Evolutionary conservation across 139 green algal species (phyloP).

Genomic region (Limnomonas spitsbergensis): DNA sequence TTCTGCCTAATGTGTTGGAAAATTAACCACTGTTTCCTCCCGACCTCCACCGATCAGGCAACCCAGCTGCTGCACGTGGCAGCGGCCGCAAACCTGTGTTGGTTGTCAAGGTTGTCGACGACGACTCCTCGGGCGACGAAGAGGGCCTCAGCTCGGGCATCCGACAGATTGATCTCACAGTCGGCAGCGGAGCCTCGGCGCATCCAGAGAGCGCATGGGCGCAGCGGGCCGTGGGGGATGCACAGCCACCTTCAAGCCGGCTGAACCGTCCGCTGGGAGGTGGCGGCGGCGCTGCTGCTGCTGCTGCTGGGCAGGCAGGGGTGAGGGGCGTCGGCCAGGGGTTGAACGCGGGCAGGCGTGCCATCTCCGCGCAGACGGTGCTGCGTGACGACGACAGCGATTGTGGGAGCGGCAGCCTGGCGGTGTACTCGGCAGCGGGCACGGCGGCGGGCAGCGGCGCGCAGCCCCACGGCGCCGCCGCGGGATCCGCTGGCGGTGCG

Average conservation of each 20-base stretch:
- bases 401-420: neutral
- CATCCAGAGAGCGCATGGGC: neutral
- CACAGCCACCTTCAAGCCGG: neutral
- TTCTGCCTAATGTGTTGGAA: too few species aligned
- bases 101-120: neutral
- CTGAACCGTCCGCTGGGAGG: neutral
- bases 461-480: neutral
- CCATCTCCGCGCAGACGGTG: slow-evolving; percentile 21
- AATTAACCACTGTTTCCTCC: too few species aligned
- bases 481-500: too few species aligned
- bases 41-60: too few species aligned
- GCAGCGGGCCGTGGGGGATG: neutral
- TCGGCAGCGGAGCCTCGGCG: neutral
- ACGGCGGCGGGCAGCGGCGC: neutral
- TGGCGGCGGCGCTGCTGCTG: neutral
- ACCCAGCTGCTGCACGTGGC: neutral
- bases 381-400: neutral
- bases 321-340: neutral
- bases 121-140: neutral
- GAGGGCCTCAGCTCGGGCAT: neutral
- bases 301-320: neutral
- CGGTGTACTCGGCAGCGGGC: neutral
- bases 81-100: neutral
- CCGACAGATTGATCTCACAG: neutral
- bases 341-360: slow-evolving; percentile 3